phyloP scores from a whole-genome alignment of 352 stramenopile genomes.

The Phytophthora syringae region DNA sequence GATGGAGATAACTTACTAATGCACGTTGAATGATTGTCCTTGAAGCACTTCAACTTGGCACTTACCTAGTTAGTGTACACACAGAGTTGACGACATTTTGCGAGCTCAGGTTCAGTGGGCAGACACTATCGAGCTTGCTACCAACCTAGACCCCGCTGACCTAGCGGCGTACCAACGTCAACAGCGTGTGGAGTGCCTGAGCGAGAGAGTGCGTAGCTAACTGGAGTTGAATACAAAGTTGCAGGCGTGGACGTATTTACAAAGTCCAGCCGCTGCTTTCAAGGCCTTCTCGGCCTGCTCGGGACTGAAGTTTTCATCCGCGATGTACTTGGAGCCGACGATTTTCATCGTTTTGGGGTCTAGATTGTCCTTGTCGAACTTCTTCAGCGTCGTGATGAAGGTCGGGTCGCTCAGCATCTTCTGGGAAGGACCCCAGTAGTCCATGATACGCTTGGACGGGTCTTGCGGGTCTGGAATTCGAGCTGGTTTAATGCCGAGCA shows the following conservation, averaged over 20 bases:
- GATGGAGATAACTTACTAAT: constrained; percentile 42
- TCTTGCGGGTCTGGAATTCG: constrained; percentile 93
- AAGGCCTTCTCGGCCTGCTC: constrained; percentile 94
- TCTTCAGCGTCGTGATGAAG: constrained; percentile 93
- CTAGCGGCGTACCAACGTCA: no score
- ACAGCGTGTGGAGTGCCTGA: no score
- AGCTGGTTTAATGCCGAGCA: constrained; percentile 12
- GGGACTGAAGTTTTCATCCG: constrained; percentile 92
- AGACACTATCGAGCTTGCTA: no score
- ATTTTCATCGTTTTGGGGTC: constrained; percentile 91
- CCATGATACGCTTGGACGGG: constrained; percentile 93
- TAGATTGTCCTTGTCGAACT: constrained; percentile 92
- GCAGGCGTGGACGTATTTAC: constrained; percentile 95
- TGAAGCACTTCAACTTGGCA: no score
- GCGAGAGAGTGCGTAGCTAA: no score
- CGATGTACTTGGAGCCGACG: constrained; percentile 90
- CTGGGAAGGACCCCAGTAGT: constrained; percentile 95
- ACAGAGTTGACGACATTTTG: no score
- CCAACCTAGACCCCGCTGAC: no score
- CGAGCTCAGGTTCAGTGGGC: no score
- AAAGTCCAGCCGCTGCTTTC: constrained; percentile 92
- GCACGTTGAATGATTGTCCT: constrained; percentile 27
- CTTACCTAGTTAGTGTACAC: no score
- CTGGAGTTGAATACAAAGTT: no score
- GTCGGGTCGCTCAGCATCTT: constrained; percentile 93